Evolutionary conservation across 139 green algal genomes (phyloP).

Genomic region (Micromonas commoda): DNA sequence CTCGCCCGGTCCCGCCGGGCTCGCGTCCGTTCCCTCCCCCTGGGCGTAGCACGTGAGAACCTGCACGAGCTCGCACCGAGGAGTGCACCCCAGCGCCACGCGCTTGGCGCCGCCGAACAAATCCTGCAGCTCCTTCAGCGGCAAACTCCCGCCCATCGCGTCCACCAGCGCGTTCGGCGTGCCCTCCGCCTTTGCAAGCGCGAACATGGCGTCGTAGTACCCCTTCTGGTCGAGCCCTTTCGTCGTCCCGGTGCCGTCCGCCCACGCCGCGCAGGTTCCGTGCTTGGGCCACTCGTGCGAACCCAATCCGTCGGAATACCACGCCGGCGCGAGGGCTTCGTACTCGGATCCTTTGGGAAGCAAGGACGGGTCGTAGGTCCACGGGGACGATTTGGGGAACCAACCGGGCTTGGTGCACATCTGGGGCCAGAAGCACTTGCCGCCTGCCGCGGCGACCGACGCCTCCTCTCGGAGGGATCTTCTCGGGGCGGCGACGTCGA

Average conservation of each 20-base stretch:
- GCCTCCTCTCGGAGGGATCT: too few species aligned
- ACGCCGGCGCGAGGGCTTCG: not conserved
- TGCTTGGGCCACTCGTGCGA: conserved; percentile 18
- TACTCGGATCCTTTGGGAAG: not conserved
- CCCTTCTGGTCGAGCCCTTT: not conserved
- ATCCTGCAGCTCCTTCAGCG: not conserved
- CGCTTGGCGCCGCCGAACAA: not conserved
- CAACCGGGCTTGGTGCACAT: not conserved
- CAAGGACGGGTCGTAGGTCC: not conserved
- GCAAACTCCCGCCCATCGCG: not conserved
- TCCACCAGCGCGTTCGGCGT: not conserved
- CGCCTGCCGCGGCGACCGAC: not conserved
- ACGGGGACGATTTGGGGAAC: not conserved
- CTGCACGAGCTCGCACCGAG: conserved; percentile 1
- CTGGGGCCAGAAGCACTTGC: conserved; percentile 14
- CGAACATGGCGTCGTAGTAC: conserved; percentile 16
- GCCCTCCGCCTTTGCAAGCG: not conserved
- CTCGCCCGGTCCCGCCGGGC: not conserved
- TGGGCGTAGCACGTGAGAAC: not conserved
- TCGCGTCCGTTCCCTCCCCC: not conserved
- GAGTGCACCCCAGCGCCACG: conserved; percentile 9
- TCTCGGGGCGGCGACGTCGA: not conserved
- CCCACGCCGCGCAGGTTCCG: conserved; percentile 17
- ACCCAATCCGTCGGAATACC: conserved; percentile 9
- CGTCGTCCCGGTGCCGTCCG: not conserved